Evolutionary conservation across 495 filamentous ascomycete genomes (phyloP).

Genomic region (Neurospora sp.): DNA sequence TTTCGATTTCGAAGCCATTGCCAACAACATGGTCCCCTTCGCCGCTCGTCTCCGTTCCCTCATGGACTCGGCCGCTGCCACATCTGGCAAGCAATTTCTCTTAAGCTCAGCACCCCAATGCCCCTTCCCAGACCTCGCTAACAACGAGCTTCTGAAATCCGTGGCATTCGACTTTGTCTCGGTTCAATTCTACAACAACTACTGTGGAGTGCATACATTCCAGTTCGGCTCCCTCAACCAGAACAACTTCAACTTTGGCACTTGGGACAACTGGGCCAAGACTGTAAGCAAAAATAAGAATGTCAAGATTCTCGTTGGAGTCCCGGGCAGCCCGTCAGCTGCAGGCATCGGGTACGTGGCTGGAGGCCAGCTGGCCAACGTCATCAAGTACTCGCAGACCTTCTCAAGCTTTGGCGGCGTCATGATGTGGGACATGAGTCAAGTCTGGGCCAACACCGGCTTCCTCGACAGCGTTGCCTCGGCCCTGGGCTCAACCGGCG

Average conservation of each 20-base stretch:
- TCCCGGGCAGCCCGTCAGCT: conserved; percentile 49
- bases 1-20: conserved; percentile 49
- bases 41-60: conserved; percentile 43
- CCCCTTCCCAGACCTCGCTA: conserved; percentile 50
- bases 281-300: conserved; percentile 47
- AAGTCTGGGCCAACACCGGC: conserved; percentile 48
- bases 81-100: conserved; percentile 40
- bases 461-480: conserved; percentile 38
- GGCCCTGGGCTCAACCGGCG: conserved; percentile 10
- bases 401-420: conserved; percentile 57
- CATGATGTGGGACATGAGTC: conserved; percentile 63
- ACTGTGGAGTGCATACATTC: conserved; percentile 50
- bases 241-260: conserved; percentile 56
- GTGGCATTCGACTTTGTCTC: conserved; percentile 54
- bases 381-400: conserved; percentile 41
- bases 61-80: conserved; percentile 33
- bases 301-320: conserved; percentile 56
- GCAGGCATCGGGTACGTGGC: conserved; percentile 51
- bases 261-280: conserved; percentile 65
- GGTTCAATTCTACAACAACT: conserved; percentile 63
- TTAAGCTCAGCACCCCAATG: conserved; percentile 62
- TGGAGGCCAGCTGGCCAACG: conserved; percentile 30
- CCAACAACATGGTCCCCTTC: conserved; percentile 43
- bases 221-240: conserved; percentile 31
- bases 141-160: conserved; percentile 45